Conservation (phyloP, 768 basidiomycete genomes). For the Pleurotus citrinopileatus region DNA sequence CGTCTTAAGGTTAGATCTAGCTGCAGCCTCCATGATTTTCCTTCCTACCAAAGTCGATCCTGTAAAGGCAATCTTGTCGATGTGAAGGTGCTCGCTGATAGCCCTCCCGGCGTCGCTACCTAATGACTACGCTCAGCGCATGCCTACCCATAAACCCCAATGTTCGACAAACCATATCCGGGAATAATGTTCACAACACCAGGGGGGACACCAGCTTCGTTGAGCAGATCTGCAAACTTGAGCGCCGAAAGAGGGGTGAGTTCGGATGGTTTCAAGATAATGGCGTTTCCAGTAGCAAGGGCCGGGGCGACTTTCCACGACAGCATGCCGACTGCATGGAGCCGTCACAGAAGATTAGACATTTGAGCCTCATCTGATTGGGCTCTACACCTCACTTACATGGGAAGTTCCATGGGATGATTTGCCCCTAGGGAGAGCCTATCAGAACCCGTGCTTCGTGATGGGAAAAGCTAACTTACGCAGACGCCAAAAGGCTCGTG, state of each 20-base stretch:
- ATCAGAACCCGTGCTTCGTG: background rate
- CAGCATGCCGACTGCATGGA: constrained; percentile 18
- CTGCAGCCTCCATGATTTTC: constrained; percentile 60
- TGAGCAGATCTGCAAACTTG: constrained; percentile 38
- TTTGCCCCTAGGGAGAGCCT: constrained; percentile 32
- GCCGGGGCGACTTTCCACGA: constrained; percentile 28
- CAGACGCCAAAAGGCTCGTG: constrained; percentile 64
- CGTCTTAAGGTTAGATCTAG: constrained; percentile 63
- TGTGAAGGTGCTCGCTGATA: constrained; percentile 50
- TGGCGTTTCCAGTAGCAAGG: constrained; percentile 48
- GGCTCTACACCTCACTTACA: constrained; percentile 15
- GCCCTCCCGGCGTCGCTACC: constrained; percentile 54
- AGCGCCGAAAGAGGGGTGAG: constrained; percentile 59
- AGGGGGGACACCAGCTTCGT: constrained; percentile 59
- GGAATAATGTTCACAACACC: constrained; percentile 62
- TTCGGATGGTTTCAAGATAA: constrained; percentile 71
- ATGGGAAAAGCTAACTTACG: constrained; percentile 17
- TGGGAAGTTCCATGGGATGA: constrained; percentile 64
- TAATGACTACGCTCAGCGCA: background rate
- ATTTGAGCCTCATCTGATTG: too few species aligned
- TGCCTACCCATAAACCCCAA: background rate
- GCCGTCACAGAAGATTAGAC: too few species aligned
- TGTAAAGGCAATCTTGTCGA: constrained; percentile 70
- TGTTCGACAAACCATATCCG: constrained; percentile 40
- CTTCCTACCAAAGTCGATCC: constrained; percentile 67